A percentile compares a stretch with the other conserved stretches of the same genome.
phyloP scores from a whole-genome alignment of 257 asterid genomes.

The Solanum pennellii region DNA sequence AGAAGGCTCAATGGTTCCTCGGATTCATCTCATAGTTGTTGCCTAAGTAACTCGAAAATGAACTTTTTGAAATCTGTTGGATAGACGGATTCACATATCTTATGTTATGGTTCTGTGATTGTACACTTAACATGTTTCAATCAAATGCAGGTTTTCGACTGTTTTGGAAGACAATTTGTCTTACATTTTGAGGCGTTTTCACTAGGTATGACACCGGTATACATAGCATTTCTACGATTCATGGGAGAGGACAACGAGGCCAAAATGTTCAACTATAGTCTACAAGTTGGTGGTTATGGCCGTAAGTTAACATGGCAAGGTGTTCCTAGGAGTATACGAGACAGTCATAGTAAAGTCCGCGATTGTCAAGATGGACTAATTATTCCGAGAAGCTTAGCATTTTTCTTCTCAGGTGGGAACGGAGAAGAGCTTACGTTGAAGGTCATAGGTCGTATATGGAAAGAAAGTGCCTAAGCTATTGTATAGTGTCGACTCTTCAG shows the following conservation, averaged over 20 bases:
- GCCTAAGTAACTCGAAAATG: background rate
- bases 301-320: slow-evolving; percentile 84
- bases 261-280: slow-evolving; percentile 51
- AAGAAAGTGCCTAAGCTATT: slow-evolving; percentile 6
- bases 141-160: slow-evolving; percentile 63
- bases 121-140: background rate
- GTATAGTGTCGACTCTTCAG: background rate
- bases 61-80: background rate
- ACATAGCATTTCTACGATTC: slow-evolving; percentile 80
- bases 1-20: background rate
- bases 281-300: slow-evolving; percentile 67
- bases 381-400: slow-evolving; percentile 56
- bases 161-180: slow-evolving; percentile 66
- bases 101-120: background rate
- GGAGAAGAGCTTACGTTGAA: slow-evolving; percentile 64
- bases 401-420: slow-evolving; percentile 65
- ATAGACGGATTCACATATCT: background rate
- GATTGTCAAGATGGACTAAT: slow-evolving; percentile 74
- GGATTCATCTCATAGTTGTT: background rate
- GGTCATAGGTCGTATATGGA: slow-evolving; percentile 80
- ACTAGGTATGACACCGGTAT: slow-evolving; percentile 61
- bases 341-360: slow-evolving; percentile 60
- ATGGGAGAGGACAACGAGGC: slow-evolving; percentile 85
- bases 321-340: slow-evolving; percentile 78
- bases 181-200: slow-evolving; percentile 81